These are phyloP conservation scores for Globisporangium radiosum DNA, from an alignment of 352 stramenopile genomes.

Conservation along the genomic window DNA sequence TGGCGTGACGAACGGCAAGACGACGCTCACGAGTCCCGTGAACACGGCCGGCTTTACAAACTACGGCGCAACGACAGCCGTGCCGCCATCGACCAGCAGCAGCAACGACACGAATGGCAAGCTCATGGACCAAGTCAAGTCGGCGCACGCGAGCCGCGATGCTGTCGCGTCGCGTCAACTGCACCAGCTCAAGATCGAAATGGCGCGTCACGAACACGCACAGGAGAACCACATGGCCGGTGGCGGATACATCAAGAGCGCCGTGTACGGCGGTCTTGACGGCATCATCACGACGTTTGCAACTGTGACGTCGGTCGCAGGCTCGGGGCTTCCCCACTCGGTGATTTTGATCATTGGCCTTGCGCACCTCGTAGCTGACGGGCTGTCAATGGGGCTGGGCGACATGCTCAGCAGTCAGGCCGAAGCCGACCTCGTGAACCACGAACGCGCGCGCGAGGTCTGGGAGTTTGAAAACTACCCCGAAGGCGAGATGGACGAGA, in stretches of 20 bases:
- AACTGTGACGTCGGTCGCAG: constrained; percentile 91
- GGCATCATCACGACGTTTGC: constrained; percentile 96
- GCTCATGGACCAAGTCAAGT: constrained; percentile 49
- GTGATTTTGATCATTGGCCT: constrained; percentile 95
- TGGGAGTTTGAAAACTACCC: constrained; percentile 96
- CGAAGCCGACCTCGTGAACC: constrained; percentile 90
- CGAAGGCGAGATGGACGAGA: constrained; percentile 94
- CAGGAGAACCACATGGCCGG: constrained; percentile 68
- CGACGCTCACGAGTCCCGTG: constrained; percentile 14
- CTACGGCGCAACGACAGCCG: constrained; percentile 32
- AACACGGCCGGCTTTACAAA: constrained; percentile 21
- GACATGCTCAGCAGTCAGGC: constrained; percentile 93
- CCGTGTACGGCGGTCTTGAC: constrained; percentile 94
- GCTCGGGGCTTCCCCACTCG: constrained; percentile 77
- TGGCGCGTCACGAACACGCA: constrained; percentile 47
- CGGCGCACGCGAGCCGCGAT: constrained; percentile 39
- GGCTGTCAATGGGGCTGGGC: constrained; percentile 92
- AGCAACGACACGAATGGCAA: constrained; percentile 16
- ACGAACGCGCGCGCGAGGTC: constrained; percentile 88
- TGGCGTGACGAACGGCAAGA: constrained; percentile 2
- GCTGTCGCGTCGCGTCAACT: constrained; percentile 46
- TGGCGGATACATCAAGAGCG: constrained; percentile 79
- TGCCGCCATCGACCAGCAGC: constrained; percentile 1
- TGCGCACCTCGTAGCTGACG: constrained; percentile 93
- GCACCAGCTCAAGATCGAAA: constrained; percentile 65